phyloP scores from a whole-genome alignment of 75 land plant genomes.

The Adiantum capillusveneris region DNA sequence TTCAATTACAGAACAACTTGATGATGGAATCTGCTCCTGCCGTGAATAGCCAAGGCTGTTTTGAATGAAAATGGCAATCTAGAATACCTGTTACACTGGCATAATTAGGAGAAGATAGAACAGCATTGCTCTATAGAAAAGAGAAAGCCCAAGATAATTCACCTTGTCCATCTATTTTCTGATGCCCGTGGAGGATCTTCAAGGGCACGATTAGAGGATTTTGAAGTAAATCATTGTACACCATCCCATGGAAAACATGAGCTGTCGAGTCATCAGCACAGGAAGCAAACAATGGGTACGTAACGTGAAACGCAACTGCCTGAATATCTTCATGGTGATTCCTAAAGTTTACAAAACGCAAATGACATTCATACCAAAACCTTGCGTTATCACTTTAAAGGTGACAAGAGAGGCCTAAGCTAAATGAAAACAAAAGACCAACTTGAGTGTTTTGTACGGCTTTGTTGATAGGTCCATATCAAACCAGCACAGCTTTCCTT shows the following conservation, averaged over 20 bases:
- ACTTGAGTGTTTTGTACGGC: constrained; percentile 76
- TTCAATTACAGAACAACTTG: constrained; percentile 57
- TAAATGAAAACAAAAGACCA: no score
- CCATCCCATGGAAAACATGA: constrained; percentile 94
- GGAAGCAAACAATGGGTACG: constrained; percentile 91
- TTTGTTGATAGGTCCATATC: constrained; percentile 89
- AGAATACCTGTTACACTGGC: constrained; percentile 67
- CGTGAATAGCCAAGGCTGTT: constrained; percentile 93
- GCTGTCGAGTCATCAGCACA: constrained; percentile 88
- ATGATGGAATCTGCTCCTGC: constrained; percentile 86
- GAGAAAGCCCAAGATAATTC: not conserved
- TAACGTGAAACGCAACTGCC: constrained; percentile 65
- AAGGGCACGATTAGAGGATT: constrained; percentile 91
- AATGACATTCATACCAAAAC: no score
- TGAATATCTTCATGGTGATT: constrained; percentile 79
- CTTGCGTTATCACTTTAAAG: no score
- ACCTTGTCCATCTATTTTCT: constrained; percentile 52
- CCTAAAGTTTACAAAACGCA: no score
- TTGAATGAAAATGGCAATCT: constrained; percentile 89
- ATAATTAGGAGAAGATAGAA: no score
- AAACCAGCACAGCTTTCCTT: constrained; percentile 91
- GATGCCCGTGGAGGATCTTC: constrained; percentile 78
- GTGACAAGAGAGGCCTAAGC: no score
- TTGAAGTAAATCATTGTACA: constrained; percentile 92
- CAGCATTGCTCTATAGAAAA: not conserved